Base-by-base conservation (phyloP, 768 basidiomycete genomes). In the Clitopilus hobsonii region DNA sequence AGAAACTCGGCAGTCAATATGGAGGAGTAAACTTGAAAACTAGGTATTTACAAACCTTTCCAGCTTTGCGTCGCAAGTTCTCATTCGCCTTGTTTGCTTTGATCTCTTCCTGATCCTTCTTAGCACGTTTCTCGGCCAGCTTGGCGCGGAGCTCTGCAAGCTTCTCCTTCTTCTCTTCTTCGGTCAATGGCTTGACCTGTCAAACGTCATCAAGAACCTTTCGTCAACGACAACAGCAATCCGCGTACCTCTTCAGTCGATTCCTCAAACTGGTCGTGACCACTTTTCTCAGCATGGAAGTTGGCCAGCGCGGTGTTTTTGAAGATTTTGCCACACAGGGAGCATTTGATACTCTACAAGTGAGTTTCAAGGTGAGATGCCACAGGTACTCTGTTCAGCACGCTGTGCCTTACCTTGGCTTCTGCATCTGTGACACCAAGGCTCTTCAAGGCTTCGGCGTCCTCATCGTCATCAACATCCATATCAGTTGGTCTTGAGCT, bases 211-310 rank as follows among this genome's bases (percentile, higher is more conserved):
- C 47, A 45, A 32, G 18, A 24, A 28, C 45, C 38, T 41, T 57
- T 52, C 36, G 25, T 32, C 23, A 27, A 22, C 25, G 49, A 60
- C 51, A 28, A 48, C 20, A 20, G 26, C 7, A 22, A 20, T 7
- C 26, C 1, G 49, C 36, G 30, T 14, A 91, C 94, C 80, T 98
- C 96, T 64, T 98, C 94, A 0, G 85, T 91, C 1, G 90, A 94
- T 65, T 98, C 96, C 67, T 97, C 95, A 59, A 98, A 98, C 60
- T 94, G 86, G 69, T 93, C 87, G 66, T 99, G 96, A 0, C 96
- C 96, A 60, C 86, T 91, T 75, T 94, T 94, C 70, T 95, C 93
- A 0, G 94, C 95, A 63, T 97, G 95, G 69, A 84, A 96, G 60
- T 91, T 91, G 13, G 92, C 95, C 14, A 96, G 74, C 2, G 90